phyloP scores from a whole-genome alignment of 2,329 filamentous ascomycete genomes.

The Botryotinia globosa region DNA sequence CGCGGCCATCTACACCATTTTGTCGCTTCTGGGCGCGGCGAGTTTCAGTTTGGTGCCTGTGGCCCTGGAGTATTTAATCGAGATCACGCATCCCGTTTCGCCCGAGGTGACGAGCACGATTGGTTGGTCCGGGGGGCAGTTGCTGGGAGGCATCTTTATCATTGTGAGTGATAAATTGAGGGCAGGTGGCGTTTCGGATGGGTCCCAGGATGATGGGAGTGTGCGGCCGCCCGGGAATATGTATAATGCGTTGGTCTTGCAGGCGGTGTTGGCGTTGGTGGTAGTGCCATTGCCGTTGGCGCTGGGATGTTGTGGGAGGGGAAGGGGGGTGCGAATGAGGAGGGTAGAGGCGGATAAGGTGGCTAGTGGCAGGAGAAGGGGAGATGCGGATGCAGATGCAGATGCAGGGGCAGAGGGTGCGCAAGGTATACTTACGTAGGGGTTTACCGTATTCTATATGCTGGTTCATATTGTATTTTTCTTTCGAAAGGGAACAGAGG shows the following conservation, averaged over 20 bases:
- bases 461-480: background rate
- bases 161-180: conserved; percentile 75
- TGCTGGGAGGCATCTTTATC: conserved; percentile 82
- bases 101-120: conserved; percentile 82
- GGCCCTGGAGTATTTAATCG: conserved; percentile 80
- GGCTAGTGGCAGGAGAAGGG: conserved; percentile 11
- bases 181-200: conserved; percentile 39
- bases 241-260: conserved; percentile 72
- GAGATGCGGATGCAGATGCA: background rate
- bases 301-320: conserved; percentile 67
- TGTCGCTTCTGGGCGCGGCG: conserved; percentile 73
- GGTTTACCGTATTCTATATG: background rate
- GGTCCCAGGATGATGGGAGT: conserved; percentile 44
- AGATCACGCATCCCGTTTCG: conserved; percentile 81
- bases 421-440: background rate
- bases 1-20: conserved; percentile 70
- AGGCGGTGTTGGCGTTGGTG: conserved; percentile 66
- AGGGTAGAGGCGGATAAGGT: conserved; percentile 44
- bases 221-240: conserved; percentile 65
- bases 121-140: conserved; percentile 82
- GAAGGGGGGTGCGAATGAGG: conserved; percentile 49
- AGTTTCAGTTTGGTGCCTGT: conserved; percentile 80
- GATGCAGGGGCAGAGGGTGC: background rate
- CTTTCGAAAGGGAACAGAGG: background rate
- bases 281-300: conserved; percentile 65